phyloP scores from a whole-genome alignment of 192 early-diverging fungal genomes.

The Coemansia sp. region DNA sequence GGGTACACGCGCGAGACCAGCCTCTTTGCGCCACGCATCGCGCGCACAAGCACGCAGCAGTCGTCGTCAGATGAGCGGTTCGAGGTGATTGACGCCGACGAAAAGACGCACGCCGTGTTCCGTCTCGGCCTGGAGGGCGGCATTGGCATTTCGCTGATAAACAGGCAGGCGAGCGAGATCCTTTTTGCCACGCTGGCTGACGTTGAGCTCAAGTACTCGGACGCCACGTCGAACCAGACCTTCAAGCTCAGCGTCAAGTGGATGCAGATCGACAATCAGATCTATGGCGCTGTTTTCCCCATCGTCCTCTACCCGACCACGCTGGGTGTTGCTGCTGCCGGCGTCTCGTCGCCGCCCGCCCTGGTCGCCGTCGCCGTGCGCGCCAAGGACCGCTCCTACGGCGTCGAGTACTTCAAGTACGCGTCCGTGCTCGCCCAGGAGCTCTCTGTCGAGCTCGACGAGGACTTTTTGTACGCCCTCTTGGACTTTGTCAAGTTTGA shows the following conservation, averaged over 20 bases:
- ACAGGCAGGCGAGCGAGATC: conserved; percentile 80
- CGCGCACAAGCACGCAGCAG: conserved; percentile 28
- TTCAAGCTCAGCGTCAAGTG: conserved; percentile 81
- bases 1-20: conserved; percentile 69
- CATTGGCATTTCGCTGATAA: conserved; percentile 92
- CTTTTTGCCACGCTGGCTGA: conserved; percentile 81
- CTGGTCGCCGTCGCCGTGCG: conserved; percentile 77
- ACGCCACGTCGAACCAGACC: conserved; percentile 83
- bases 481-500: conserved; percentile 88
- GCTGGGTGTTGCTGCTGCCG: conserved; percentile 66
- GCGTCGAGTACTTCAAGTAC: conserved; percentile 94
- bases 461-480: conserved; percentile 86
- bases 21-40: conserved; percentile 52
- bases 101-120: conserved; percentile 59
- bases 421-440: conserved; percentile 93
- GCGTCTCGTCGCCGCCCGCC: conserved; percentile 57
- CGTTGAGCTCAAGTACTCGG: conserved; percentile 75
- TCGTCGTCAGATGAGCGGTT: conserved; percentile 24
- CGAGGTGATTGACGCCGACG: conserved; percentile 35
- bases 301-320: conserved; percentile 96
- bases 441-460: conserved; percentile 92
- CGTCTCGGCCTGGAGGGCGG: conserved; percentile 76
- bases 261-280: conserved; percentile 98
- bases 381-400: conserved; percentile 93
- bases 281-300: conserved; percentile 82